These are phyloP conservation scores for Lachnellula cervina DNA, from an alignment of 2,329 filamentous ascomycete genomes.

Conservation along the genomic window DNA sequence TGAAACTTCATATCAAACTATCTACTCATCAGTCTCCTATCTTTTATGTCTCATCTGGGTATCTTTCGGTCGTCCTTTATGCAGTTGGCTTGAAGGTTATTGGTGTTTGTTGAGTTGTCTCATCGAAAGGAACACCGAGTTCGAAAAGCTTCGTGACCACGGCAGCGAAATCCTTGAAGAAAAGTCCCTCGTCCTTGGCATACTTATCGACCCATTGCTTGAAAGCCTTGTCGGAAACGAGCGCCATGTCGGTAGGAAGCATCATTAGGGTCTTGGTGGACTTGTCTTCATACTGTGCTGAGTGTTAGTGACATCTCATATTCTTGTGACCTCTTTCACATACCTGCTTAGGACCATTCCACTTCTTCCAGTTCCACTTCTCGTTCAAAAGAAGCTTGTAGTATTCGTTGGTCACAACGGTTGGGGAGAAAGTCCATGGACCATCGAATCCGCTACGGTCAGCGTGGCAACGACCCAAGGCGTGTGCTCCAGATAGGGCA, in stretches of 20 bases:
- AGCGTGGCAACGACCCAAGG: conserved; percentile 81
- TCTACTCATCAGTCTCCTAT: conserved; percentile 5
- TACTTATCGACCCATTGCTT: conserved; percentile 76
- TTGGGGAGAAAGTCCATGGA: conserved; percentile 89
- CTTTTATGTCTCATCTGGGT: conserved; percentile 10
- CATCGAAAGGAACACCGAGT: conserved; percentile 84
- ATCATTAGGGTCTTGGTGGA: conserved; percentile 90
- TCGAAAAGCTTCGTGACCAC: conserved; percentile 83
- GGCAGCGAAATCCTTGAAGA: conserved; percentile 88
- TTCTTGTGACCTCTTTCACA: conserved; percentile 13
- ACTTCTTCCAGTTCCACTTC: conserved; percentile 90
- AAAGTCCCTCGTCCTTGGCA: conserved; percentile 82
- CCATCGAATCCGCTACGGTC: conserved; percentile 85
- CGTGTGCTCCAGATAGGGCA: conserved; percentile 79
- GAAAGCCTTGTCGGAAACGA: conserved; percentile 86
- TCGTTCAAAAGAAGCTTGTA: conserved; percentile 82
- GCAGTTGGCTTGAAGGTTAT: conserved; percentile 59
- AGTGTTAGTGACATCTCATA: background rate
- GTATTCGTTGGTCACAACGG: conserved; percentile 91
- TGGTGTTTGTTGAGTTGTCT: conserved; percentile 50
- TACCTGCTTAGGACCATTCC: conserved; percentile 78
- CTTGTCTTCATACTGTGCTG: conserved; percentile 77
- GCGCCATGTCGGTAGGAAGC: conserved; percentile 85
- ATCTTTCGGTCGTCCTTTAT: conserved; percentile 17
- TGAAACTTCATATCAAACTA: conserved; percentile 3